Evolutionary conservation across 768 basidiomycete genomes (phyloP).

Genomic region (Cyclocybe cylindracea): DNA sequence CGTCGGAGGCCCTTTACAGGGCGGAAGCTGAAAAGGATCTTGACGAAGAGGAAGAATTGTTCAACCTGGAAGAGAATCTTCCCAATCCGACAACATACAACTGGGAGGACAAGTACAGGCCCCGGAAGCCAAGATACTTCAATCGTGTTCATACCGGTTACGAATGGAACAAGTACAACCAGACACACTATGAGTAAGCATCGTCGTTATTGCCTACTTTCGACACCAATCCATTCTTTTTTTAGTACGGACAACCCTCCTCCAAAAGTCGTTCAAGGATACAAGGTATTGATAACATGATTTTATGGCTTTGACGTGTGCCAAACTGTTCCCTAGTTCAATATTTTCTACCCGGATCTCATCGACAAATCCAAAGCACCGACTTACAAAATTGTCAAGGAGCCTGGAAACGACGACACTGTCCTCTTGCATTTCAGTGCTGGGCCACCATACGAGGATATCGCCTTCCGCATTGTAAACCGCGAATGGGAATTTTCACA

Average conservation of each 20-base stretch:
- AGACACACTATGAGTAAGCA: slow-evolving; percentile 97
- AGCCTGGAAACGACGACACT: slow-evolving; percentile 94
- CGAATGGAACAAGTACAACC: slow-evolving; percentile 99
- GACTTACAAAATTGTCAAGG: slow-evolving; percentile 93
- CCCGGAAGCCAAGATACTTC: slow-evolving; percentile 96
- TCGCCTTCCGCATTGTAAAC: slow-evolving; percentile 97
- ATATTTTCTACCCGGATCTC: slow-evolving; percentile 98
- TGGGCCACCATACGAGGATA: slow-evolving; percentile 98
- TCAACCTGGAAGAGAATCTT: slow-evolving; percentile 91
- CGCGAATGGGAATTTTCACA: slow-evolving; percentile 99
- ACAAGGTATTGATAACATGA: slow-evolving; percentile 60
- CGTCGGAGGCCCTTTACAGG: slow-evolving; percentile 87
- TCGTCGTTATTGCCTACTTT: slow-evolving; percentile 2
- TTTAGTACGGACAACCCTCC: slow-evolving; percentile 95
- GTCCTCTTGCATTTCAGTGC: slow-evolving; percentile 92
- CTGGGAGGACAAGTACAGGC: slow-evolving; percentile 99
- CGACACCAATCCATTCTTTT: slow-evolving; percentile 16
- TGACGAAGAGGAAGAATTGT: slow-evolving; percentile 95
- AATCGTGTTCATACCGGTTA: slow-evolving; percentile 99
- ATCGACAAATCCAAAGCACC: slow-evolving; percentile 98
- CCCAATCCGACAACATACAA: slow-evolving; percentile 84
- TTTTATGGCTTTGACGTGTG: slow-evolving; percentile 2
- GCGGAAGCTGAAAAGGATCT: slow-evolving; percentile 91
- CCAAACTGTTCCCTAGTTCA: slow-evolving; percentile 55
- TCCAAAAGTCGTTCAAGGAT: slow-evolving; percentile 98